Evolutionary conservation across 495 filamentous ascomycete genomes (phyloP), one percentile per base, ranked within the genome.

Genomic region (Hyaloscypha bicolor): DNA sequence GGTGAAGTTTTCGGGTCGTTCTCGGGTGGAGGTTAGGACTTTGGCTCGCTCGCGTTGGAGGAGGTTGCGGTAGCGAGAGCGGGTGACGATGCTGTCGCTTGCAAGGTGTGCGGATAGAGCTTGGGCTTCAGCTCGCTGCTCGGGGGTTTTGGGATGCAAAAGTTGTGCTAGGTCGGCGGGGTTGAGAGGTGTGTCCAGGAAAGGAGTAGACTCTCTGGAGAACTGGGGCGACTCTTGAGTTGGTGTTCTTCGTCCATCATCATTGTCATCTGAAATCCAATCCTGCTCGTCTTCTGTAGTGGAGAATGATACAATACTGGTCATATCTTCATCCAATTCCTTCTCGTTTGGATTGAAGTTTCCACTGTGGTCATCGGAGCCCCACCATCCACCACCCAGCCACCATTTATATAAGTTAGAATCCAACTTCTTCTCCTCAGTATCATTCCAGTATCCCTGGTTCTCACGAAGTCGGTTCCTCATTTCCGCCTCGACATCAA

Each of bases 31-130:
- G 6, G 89, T 79, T 9, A 97, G 79, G 6, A 97, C 80, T 58
- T 85, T 85, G 2, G 87, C 84, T 68, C 86, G 83, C 45, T 92
- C 89, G 31, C 81, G 81, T 63, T 91, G 88, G 58, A 88, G 77
- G 58, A 88, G 80, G 33, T 86, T 82, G 42, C 83, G 85, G 79
- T 89, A 97, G 55, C 86, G 87, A 48, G 90, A 90, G 32, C 95
- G 90, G 8, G 95, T 99, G 65, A 97, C 76, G 55, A 94, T 88
- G n/a, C 79, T 80, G 6, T 86, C 78, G 60, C 85, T 86, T 21
- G 81, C 78, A 14, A 99, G 84, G 75, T 94, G 94, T 2, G 91
- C 90, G 14, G 94, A 90, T 3, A 98, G 84, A 11, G 94, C 84
- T 35, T 86, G 85, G 3, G 96, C 95, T 76, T 97, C 91, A 42